Conservation (phyloP, 176 grass and related monocot genomes). For the Saccharum officinarum region DNA sequence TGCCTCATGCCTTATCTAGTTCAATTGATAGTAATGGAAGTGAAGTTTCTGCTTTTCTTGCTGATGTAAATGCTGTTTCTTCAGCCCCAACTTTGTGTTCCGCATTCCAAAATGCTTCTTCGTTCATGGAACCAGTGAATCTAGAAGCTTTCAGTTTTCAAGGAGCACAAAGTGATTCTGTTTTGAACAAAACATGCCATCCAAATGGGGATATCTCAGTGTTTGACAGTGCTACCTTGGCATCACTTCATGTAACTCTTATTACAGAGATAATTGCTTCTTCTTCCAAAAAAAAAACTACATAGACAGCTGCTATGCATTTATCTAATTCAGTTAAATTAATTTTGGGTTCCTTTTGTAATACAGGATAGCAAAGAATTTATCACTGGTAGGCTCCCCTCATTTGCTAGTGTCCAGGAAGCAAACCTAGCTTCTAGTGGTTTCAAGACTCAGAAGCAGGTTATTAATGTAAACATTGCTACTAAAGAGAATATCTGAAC, state of each 20-base stretch:
- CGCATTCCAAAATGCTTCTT: conserved; percentile 44
- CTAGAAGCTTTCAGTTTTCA: conserved; percentile 50
- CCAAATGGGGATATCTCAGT: conserved; percentile 31
- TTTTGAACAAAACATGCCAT: conserved; percentile 38
- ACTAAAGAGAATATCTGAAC: background rate
- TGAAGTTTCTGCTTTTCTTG: conserved; percentile 52
- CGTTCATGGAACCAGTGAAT: conserved; percentile 50
- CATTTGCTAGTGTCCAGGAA: conserved; percentile 20
- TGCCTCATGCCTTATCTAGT: conserved; percentile 48
- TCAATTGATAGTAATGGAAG: conserved; percentile 60
- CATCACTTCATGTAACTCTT: conserved; percentile 44
- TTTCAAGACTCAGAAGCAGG: conserved; percentile 52
- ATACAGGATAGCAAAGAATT: conserved; percentile 57
- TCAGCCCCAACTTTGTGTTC: conserved; percentile 40
- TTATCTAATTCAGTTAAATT: conserved; percentile 13
- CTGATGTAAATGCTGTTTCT: conserved; percentile 59
- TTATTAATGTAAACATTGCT: conserved; percentile 26
- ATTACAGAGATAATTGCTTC: background rate
- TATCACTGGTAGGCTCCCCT: conserved; percentile 26
- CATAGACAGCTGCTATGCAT: background rate
- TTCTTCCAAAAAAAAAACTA: background rate
- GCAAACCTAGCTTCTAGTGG: conserved; percentile 26
- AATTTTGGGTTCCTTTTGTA: conserved; percentile 9
- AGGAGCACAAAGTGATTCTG: conserved; percentile 29
- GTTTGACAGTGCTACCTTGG: conserved; percentile 37